phyloP scores from a whole-genome alignment of 2,329 filamentous ascomycete species.

The Pseudogymnoascus sp. region DNA sequence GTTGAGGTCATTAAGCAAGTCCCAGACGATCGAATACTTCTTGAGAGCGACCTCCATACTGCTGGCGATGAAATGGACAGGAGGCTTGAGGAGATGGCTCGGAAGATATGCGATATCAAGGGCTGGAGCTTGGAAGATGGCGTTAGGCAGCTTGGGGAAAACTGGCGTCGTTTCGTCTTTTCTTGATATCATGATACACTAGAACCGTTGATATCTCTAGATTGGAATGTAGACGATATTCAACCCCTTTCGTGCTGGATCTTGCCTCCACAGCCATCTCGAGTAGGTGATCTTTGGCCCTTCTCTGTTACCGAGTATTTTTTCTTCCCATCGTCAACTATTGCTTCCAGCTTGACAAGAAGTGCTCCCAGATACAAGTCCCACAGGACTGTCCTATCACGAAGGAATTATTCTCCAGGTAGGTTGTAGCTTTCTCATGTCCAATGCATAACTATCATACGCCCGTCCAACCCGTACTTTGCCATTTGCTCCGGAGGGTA shows the following conservation, averaged over 20 bases:
- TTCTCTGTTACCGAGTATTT: not conserved
- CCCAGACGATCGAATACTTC: constrained; percentile 68
- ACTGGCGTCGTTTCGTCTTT: constrained; percentile 63
- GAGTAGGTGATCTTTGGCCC: not conserved
- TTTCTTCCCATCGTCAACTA: not conserved
- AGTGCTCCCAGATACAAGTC: not conserved
- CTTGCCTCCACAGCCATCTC: not conserved
- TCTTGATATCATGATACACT: constrained; percentile 9
- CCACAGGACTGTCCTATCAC: not conserved
- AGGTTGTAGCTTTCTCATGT: not conserved
- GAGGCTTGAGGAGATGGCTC: constrained; percentile 63
- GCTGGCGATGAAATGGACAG: constrained; percentile 77
- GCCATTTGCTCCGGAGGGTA: not conserved
- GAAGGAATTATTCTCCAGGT: not conserved
- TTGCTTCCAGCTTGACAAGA: not conserved
- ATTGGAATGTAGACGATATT: not conserved
- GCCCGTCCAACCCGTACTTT: not conserved
- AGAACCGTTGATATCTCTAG: not conserved
- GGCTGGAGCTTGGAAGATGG: constrained; percentile 70
- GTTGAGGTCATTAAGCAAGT: constrained; percentile 59
- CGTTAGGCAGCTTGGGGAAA: constrained; percentile 55
- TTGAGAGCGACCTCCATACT: constrained; percentile 83
- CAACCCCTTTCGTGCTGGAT: not conserved
- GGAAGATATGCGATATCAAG: constrained; percentile 69
- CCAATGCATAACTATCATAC: not conserved